Base-by-base conservation (phyloP, 257 asterid genomes). In the Hygrophila difformis region DNA sequence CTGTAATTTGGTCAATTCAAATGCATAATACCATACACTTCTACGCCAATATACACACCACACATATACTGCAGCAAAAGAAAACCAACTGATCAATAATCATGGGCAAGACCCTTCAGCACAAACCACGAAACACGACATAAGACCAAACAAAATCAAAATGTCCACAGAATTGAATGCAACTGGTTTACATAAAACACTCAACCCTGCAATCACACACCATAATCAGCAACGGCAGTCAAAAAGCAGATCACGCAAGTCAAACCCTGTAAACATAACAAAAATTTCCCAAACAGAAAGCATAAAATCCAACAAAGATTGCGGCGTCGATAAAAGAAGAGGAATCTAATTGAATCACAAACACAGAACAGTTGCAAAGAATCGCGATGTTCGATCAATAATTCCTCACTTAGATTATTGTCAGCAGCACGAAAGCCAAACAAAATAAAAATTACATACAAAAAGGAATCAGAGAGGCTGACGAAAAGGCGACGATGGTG, bases 251-350 rank as follows among this genome's bases (percentile, higher is more conserved):
- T 36, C 42, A 64, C 57, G 42, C 56, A 47, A 55, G 71, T 64
- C 64, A 55, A 62, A 64, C 71, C 76, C 76, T 63, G 59, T 18
- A 26, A 39, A 46, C n/a, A 24, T 29, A 49, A 35, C 14, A 28
- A 24, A 18, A 60, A 42, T 33, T 56, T 11, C 21, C 50, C 36
- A n/a, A 31, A 4, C 8, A 22, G 39, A 18, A 26, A 53, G 8
- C 31, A 39, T 35, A 8, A 38, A 26, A 22, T 26, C 20, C 49
- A 15, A 5, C 43, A 39, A n/a, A 23, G n/a, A 24, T 18, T 33
- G 39, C 17, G 35, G 37, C 29, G 56, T 47, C 47, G 16, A 3
- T 12, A 12, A 28, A 12, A 39, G 28, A 47, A 46, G 49, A 49
- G 38, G 40, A 28, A 39, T 47, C 62, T 40, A 21, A 41, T 46